Evolutionary conservation across 495 filamentous ascomycete genomes (phyloP), one percentile per base, ranked within the genome.

Genomic region (Parathielavia appendiculata): DNA sequence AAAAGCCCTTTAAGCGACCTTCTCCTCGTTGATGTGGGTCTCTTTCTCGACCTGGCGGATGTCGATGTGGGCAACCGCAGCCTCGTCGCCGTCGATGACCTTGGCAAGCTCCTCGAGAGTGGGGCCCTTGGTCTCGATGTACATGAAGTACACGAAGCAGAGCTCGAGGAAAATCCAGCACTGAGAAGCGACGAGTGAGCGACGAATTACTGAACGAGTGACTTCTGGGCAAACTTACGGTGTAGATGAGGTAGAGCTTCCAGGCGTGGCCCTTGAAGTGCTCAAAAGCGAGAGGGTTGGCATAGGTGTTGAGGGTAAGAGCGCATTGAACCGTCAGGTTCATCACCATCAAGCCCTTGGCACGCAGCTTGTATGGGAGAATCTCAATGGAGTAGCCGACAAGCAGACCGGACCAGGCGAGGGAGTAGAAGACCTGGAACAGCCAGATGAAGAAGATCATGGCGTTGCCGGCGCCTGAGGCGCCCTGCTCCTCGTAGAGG

Each of bases 381-480:
- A 90, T 85, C 72, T 89, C 87, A 58, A 86, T 78, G 36, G 81
- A 74, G 67, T 87, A 87, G 46, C 80, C 81, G 59, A 87, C 76
- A 35, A 88, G 79, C 43, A 89, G 75, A 56, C 83, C 81, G 13
- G 81, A 82, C 77, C 81, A 85, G n/a, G 78, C 79, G 55, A 83
- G 74, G 62, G 79, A 75, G 74, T 83, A 86, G 63, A 76, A 74
- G 66, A 79, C 64, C 20, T 73, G 68, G 63, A 77, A 81, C 40
- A 82, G 48, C 74, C 79, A 83, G 64, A 82, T 80, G 71, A 82
- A 80, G 69, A 81, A 75, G 58, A 83, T 76, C 65, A 80, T 78
- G 45, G 70, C 79, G 56, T 75, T 75, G 59, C 71, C 72, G 44
- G 77, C 69, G 22, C 73, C 79, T 0, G 64, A 57, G 2, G 69